Percentiles rank a stretch among this genome's conserved stretches.
These are phyloP conservation scores for Phytophthora pinifolia DNA, from an alignment of 352 stramenopile genomes.

Conservation along the genomic window DNA sequence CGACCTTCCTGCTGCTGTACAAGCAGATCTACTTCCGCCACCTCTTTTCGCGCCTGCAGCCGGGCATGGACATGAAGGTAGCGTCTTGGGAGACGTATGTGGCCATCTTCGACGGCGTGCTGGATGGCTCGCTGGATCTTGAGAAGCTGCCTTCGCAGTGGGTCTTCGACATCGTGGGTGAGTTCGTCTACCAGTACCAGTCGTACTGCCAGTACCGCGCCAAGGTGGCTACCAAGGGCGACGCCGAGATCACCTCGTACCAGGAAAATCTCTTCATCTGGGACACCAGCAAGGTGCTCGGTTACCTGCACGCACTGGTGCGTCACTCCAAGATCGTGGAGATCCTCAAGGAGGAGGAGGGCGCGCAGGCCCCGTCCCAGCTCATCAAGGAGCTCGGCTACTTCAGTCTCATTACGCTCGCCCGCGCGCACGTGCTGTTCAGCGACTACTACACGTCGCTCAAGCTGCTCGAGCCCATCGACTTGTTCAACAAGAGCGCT, in stretches of 20 bases:
- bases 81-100: constrained; percentile 94
- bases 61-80: constrained; percentile 89
- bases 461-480: constrained; percentile 89
- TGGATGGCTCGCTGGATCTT: constrained; percentile 83
- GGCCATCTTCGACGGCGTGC: constrained; percentile 93
- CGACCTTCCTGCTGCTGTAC: constrained; percentile 95
- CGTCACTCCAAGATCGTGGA: constrained; percentile 91
- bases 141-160: constrained; percentile 93
- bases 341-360: constrained; percentile 67
- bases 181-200: constrained; percentile 99
- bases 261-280: constrained; percentile 91
- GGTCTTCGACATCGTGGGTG: constrained; percentile 98
- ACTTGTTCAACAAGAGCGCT: constrained; percentile 86
- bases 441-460: constrained; percentile 96
- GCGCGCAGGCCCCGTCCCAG: constrained; percentile 49
- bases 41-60: constrained; percentile 92
- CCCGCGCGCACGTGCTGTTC: constrained; percentile 95
- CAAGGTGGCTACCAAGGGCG: constrained; percentile 67
- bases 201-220: constrained; percentile 97
- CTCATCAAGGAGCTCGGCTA: constrained; percentile 93
- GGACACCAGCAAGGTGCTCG: constrained; percentile 95
- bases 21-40: constrained; percentile 97
- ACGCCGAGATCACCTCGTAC: constrained; percentile 59
- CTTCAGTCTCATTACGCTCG: constrained; percentile 95
- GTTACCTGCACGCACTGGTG: constrained; percentile 95